Base-by-base conservation (phyloP, 768 basidiomycete genomes). In the Polyporus arcularius region DNA sequence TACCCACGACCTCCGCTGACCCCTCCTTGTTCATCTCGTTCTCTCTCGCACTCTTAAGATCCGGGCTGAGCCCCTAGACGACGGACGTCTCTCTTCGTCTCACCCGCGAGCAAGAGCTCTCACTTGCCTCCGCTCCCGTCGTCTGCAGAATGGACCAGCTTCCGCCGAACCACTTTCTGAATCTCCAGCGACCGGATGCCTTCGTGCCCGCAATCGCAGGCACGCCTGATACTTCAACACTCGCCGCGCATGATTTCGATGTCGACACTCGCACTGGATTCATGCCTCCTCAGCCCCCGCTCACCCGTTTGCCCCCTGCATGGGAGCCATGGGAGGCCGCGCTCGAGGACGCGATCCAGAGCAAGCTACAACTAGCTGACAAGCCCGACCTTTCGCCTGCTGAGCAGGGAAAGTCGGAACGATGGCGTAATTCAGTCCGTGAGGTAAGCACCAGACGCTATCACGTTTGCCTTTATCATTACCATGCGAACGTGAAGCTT, bases 201-300 rank as follows among this genome's bases (percentile, higher is more conserved):
- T 58, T 64, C 45, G 49, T 64, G 7, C 68, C 69, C 12, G 66
- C 68, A 0, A 65, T 68, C 4, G 53, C 55, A 14, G 74, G 75
- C 48, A 67, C 69, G 9, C 68, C 70, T 16, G 75, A 76, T 45
- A 76, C 75, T 1, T 71, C 75, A 14, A 76, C 75, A 0, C 68
- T 76, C 50, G 75, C 74, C 41, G 75, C 75, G 5, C 74, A 75
- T 56, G 75, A 76, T 55, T 98, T 94, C 78, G 94, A 98, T 71
- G 91, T 98, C 61, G 94, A 96, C 71, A 87, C 89, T 10, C 79
- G 86, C 15, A 93, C 94, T 0, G 96, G 96, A 0, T 98, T 98
- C 73, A 88, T 98, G 85, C 91, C 96, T 2, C 88, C 90, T 0
- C 78, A 84, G 14, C 83, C 86, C 0, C 94, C 94, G 1, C 71